Conservation (phyloP, 768 basidiomycete species). For the Kockovaella imperatae region DNA sequence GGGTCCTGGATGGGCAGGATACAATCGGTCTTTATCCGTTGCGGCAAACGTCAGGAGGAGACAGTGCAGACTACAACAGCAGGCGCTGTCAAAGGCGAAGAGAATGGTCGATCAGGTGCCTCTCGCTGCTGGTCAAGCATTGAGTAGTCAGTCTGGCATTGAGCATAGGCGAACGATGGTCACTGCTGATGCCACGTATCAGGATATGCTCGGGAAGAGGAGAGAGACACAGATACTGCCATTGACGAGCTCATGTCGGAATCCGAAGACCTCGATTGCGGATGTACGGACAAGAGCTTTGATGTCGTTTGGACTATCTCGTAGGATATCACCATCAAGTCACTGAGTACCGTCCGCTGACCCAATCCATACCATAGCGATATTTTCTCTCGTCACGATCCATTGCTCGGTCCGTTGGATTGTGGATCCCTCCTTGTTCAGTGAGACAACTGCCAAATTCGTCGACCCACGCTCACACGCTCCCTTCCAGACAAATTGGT, state of each 20-base stretch:
- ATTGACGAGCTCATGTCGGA: conserved; percentile 7
- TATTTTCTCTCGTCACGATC: conserved; percentile 39
- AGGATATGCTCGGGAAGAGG: too few relatives aligned
- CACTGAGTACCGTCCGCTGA: neutral
- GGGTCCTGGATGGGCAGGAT: conserved; percentile 45
- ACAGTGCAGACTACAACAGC: conserved; percentile 15
- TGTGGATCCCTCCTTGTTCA: conserved; percentile 42
- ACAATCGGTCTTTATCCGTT: conserved; percentile 28
- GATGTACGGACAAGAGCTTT: conserved; percentile 11
- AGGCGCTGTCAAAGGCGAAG: conserved; percentile 14
- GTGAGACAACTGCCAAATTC: conserved; percentile 8
- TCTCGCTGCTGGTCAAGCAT: too few relatives aligned
- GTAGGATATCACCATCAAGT: conserved; percentile 16
- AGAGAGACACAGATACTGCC: conserved; percentile 1
- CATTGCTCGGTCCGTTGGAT: conserved; percentile 35
- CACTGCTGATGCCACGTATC: too few relatives aligned
- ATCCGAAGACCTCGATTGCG: conserved; percentile 12
- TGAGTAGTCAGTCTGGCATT: too few relatives aligned
- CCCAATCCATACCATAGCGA: conserved; percentile 20
- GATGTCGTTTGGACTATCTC: conserved; percentile 42
- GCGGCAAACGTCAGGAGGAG: conserved; percentile 36
- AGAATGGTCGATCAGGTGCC: conserved; percentile 8
- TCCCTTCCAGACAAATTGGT: conserved; percentile 30
- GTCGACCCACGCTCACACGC: conserved; percentile 1
- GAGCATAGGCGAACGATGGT: too few relatives aligned